These are phyloP conservation scores for Globisporangium irregulare DNA, from an alignment of 352 stramenopile genomes.

Conservation along the genomic window DNA sequence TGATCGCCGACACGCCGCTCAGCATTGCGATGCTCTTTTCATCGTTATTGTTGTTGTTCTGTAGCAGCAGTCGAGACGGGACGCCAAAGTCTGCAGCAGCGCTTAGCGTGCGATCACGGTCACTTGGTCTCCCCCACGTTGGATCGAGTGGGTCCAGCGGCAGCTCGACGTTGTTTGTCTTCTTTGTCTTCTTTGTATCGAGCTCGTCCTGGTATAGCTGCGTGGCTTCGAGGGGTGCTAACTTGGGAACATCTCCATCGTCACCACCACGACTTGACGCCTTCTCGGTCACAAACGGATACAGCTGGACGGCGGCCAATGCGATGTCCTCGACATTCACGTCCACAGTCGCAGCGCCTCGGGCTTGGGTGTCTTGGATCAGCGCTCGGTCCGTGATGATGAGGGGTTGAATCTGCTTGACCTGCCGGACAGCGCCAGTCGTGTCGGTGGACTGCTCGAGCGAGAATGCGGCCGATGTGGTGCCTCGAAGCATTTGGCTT, in stretches of 20 bases:
- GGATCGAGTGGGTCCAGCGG: conserved; percentile 1
- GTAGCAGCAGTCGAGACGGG: background rate
- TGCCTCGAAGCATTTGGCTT: conserved; percentile 3
- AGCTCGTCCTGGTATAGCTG: background rate
- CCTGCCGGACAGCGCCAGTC: background rate
- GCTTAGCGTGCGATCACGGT: conserved; percentile 1
- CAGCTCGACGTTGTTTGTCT: background rate
- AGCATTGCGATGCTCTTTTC: background rate
- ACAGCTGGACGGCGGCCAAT: background rate
- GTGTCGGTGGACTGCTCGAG: conserved; percentile 8
- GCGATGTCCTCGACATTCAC: background rate
- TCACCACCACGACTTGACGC: background rate
- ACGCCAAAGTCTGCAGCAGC: conserved; percentile 1
- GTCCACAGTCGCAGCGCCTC: background rate
- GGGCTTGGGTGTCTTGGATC: background rate
- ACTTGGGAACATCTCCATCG: background rate
- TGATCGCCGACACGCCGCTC: background rate
- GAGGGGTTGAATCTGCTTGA: background rate
- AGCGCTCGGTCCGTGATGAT: background rate
- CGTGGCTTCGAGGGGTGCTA: background rate
- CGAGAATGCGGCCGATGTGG: background rate
- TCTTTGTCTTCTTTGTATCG: background rate
- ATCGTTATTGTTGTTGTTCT: background rate
- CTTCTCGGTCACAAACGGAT: conserved; percentile 5
- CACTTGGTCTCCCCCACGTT: background rate